Evolutionary conservation across 257 asterid genomes (phyloP).

Genomic region (Paraleonurus japonicus): DNA sequence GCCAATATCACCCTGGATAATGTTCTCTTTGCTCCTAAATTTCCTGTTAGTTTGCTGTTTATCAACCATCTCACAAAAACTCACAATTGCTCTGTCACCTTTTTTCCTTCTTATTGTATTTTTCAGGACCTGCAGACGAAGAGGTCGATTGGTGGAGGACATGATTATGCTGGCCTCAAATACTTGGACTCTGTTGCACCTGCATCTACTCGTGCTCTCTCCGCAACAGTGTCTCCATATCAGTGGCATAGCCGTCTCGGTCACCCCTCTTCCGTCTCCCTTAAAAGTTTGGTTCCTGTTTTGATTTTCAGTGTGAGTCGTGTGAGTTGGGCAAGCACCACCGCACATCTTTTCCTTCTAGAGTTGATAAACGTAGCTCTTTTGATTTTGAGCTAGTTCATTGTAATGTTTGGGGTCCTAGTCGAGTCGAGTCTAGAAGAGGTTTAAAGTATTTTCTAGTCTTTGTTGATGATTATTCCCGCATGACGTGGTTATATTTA

Average conservation of each 20-base stretch:
- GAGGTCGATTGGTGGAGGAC: neutral
- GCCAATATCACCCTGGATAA: neutral
- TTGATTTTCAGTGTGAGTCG: no score
- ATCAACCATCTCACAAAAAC: constrained; percentile 5
- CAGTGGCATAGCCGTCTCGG: constrained; percentile 2
- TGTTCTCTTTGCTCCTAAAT: neutral
- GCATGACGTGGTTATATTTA: no score
- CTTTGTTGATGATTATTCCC: no score
- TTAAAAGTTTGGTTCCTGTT: neutral
- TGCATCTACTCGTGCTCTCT: neutral
- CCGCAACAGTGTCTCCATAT: neutral
- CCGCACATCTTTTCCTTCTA: no score
- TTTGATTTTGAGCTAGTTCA: no score
- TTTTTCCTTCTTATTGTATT: neutral
- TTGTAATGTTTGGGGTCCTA: no score
- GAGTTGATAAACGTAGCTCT: no score
- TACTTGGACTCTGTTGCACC: neutral
- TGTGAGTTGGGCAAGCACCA: no score
- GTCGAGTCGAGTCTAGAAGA: no score
- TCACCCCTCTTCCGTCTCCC: neutral
- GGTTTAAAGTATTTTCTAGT: no score
- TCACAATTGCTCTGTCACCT: constrained; percentile 8
- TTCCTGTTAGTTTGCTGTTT: neutral
- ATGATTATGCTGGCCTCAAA: neutral
- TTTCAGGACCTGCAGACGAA: neutral